These are phyloP conservation scores for Alternaria angustiovoidea DNA, from an alignment of 2,329 filamentous ascomycete genomes.

Conservation along the genomic window DNA sequence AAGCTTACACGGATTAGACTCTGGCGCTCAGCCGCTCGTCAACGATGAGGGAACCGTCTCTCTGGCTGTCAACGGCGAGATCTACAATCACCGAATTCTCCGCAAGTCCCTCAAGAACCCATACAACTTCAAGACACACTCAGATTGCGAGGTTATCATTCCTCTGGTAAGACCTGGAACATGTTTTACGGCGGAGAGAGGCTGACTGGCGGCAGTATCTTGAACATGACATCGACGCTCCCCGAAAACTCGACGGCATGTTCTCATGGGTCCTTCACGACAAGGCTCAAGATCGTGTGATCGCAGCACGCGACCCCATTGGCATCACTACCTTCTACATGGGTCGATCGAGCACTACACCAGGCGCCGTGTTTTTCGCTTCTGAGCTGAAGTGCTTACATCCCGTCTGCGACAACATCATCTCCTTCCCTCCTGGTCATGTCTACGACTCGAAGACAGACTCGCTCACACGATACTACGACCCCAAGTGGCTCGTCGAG, in stretches of 20 bases:
- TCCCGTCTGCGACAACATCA: slow-evolving; percentile 93
- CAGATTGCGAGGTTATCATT: slow-evolving; percentile 98
- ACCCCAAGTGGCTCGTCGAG: slow-evolving; percentile 89
- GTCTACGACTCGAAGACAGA: slow-evolving; percentile 94
- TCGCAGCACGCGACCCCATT: slow-evolving; percentile 95
- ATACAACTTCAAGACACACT: slow-evolving; percentile 98
- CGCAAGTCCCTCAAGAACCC: slow-evolving; percentile 83
- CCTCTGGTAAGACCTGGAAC: slow-evolving; percentile 73
- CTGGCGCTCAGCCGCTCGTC: slow-evolving; percentile 92
- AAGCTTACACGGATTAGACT: slow-evolving; percentile 66
- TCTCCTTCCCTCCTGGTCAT: slow-evolving; percentile 93
- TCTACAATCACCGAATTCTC: slow-evolving; percentile 98
- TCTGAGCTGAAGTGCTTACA: slow-evolving; percentile 95
- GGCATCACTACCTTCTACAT: slow-evolving; percentile 98
- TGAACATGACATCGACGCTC: slow-evolving; percentile 89
- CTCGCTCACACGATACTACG: slow-evolving; percentile 84
- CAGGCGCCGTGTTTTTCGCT: slow-evolving; percentile 90
- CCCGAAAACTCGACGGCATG: slow-evolving; percentile 97
- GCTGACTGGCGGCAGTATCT: slow-evolving; percentile 71
- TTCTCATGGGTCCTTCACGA: slow-evolving; percentile 99
- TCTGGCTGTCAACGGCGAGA: slow-evolving; percentile 98
- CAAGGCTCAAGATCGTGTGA: slow-evolving; percentile 88
- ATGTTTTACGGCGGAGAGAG: not conserved
- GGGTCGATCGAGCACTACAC: slow-evolving; percentile 82
- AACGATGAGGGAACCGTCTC: slow-evolving; percentile 88